Evolutionary conservation across 1,284 basidiomycete genomes (phyloP).

Genomic region (Grifola frondosa): DNA sequence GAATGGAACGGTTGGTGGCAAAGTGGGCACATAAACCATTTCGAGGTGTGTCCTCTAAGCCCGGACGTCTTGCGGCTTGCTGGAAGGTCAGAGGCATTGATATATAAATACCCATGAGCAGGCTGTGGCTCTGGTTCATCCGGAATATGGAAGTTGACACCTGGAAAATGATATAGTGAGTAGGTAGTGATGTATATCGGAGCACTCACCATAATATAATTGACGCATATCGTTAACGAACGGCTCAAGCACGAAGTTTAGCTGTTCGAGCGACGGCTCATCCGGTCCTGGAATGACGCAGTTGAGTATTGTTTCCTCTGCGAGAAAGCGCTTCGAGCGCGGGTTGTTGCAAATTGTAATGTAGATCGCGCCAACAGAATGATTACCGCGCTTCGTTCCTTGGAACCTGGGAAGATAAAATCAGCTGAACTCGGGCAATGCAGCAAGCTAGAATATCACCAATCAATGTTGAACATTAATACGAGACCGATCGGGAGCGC

Average conservation of each 20-base stretch:
- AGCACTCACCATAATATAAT: no score
- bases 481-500: constrained; percentile 20
- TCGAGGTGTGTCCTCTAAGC: constrained; percentile 2
- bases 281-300: constrained; percentile 18
- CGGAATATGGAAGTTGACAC: no score
- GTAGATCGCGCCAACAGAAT: constrained; percentile 22
- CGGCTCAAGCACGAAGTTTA: constrained; percentile 10
- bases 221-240: no score
- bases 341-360: constrained; percentile 17
- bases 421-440: not conserved
- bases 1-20: constrained; percentile 8
- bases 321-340: constrained; percentile 12
- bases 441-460: no score
- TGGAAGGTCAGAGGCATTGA: constrained; percentile 18
- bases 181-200: no score
- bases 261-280: constrained; percentile 18
- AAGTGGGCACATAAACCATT: constrained; percentile 8
- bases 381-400: constrained; percentile 4
- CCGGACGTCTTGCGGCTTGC: constrained; percentile 18
- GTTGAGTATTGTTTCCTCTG: constrained; percentile 19
- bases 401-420: constrained; percentile 10
- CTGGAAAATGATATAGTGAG: no score
- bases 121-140: no score
- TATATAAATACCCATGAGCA: no score
- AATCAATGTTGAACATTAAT: constrained; percentile 21